A percentile compares a stretch with the other conserved stretches of the same genome.
Conservation (phyloP, 441 rosid genomes). For the Gossypium trilobum region DNA sequence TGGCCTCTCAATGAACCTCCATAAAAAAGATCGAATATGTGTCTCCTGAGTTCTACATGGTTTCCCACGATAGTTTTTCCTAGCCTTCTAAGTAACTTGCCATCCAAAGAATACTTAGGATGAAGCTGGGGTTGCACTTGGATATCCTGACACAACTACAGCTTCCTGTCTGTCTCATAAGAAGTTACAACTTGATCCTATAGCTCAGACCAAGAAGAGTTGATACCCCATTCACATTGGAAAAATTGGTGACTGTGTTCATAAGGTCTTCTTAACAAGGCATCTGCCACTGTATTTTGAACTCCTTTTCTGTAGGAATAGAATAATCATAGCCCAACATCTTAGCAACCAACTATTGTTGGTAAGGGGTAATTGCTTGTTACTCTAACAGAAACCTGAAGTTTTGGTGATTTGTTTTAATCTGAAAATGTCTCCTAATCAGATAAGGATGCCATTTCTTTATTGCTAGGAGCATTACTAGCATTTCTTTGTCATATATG, state of each 20-base stretch:
- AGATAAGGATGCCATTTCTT: background rate
- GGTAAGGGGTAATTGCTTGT: background rate
- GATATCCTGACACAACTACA: no score
- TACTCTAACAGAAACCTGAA: background rate
- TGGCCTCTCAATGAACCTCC: no score
- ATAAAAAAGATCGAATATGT: no score
- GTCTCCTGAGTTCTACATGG: no score
- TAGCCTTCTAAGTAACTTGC: no score
- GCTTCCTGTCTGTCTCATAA: no score
- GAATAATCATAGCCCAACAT: background rate
- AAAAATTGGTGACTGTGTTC: background rate
- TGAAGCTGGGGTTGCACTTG: no score
- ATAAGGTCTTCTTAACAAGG: background rate
- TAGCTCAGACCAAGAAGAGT: no score
- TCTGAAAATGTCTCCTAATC: background rate
- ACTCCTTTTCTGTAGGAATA: background rate
- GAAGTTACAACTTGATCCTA: no score
- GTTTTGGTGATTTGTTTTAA: background rate
- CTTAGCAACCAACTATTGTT: background rate
- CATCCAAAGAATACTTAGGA: no score
- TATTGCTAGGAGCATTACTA: background rate
- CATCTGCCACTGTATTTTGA: background rate
- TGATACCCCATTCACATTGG: no score
- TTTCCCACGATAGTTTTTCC: no score
- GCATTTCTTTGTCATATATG: background rate